Base-by-base conservation (phyloP, 1,139 yeast genomes). In the Nakaseomyces bracarensis region DNA sequence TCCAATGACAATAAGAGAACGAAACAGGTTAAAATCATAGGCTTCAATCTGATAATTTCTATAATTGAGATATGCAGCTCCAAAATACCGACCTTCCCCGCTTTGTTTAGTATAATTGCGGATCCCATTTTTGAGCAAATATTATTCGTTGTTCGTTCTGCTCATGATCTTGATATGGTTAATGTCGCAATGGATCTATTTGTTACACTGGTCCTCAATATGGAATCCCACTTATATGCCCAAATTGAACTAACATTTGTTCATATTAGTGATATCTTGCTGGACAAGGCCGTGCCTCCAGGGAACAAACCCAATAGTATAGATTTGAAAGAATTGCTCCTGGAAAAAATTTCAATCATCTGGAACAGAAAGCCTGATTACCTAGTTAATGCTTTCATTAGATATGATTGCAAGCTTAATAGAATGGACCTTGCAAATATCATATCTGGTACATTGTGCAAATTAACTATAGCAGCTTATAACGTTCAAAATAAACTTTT, bases 341-440 rank as follows among this genome's bases (percentile, higher is more conserved):
- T 87, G 33, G 97, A 91, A 60, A 77, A 89, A 10, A 65, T 89
- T 3, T 81, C 95, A 9, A 75, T 85, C 36, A 65, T 89, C 39
- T 82, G 91, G 93, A 75, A 85, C 4, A 74, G 95, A 46, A 77
- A 84, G 1, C 93, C 95, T 1, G 65, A 74, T 2, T 79, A 85
- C 46, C 85, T 87, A 60, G 75, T 86, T 9, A 74, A 75, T 41
- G 62, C 86, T 29, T 89, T 82, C 57, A 79, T 83, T 43, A 81
- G 80, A 45, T 91, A 79, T 59, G 98, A 91, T 61, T 89, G 96
- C 61, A 91, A 87, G 57, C 81, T 86, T 50, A 95, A 86, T 48
- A 75, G 91, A 50, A 73, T 82, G 1, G 96, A 91, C 59, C 66
- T 91, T 46, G 72, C 93, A 13, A 74, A 72, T 19, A 74, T 75